Evolutionary conservation across 495 filamentous ascomycete genomes (phyloP).

Genomic region (Glonium stellatum): DNA sequence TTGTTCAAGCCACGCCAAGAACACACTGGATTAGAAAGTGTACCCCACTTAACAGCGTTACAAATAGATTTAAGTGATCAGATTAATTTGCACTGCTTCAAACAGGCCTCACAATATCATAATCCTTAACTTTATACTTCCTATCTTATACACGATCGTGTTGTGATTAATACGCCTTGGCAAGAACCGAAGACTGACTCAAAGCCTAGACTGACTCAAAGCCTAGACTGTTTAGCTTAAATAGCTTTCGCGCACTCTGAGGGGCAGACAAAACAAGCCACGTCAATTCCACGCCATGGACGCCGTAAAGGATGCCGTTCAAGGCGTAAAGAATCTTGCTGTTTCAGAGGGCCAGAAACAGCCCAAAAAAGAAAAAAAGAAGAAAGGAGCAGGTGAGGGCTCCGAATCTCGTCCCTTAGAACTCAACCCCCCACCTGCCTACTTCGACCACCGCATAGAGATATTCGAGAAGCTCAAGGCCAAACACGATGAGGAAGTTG

Average conservation of each 20-base stretch:
- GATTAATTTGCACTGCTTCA: too few relatives aligned
- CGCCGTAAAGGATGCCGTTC: conserved; percentile 31
- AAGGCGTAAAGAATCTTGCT: conserved; percentile 45
- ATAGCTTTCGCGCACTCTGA: not conserved
- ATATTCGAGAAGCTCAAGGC: conserved; percentile 86
- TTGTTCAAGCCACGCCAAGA: not conserved
- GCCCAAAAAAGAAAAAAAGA: conserved; percentile 43
- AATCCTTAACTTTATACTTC: not conserved
- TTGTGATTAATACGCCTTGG: not conserved
- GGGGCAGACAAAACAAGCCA: not conserved
- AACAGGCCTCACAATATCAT: too few relatives aligned
- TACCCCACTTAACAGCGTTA: too few relatives aligned
- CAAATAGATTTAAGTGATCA: too few relatives aligned
- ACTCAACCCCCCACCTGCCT: conserved; percentile 64
- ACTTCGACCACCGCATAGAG: conserved; percentile 71
- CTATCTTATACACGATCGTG: not conserved
- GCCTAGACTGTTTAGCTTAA: not conserved
- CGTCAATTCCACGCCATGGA: conserved; percentile 14
- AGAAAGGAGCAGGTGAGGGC: conserved; percentile 41
- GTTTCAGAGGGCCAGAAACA: conserved; percentile 37
- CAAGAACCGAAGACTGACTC: not conserved
- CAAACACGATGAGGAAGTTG: conserved; percentile 65
- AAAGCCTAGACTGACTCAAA: not conserved
- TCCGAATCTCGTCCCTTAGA: conserved; percentile 46
- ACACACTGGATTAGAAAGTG: too few relatives aligned